Base-by-base conservation (phyloP, 1,284 basidiomycete species). In the Puccinia coronata region DNA sequence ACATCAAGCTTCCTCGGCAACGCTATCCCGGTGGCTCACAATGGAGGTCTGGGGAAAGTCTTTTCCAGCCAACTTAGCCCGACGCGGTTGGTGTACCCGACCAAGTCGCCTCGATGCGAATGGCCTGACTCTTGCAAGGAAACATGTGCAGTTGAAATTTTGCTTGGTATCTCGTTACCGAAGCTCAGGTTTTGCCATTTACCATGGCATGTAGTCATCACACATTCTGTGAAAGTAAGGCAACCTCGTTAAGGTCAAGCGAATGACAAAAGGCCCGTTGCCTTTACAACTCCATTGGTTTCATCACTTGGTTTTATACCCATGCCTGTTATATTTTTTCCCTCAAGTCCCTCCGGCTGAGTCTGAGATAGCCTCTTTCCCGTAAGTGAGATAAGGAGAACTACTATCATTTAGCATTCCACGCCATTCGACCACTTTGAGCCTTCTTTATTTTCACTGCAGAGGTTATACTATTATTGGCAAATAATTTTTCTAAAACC, bases 191-290 rank as follows among this genome's bases (percentile, higher is more conserved):
- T 14, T 70, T 49, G n/a, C 41, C 23, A 49, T 28, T 70, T 31
- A 28, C 43, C 43, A 71, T 34, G n/a, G 69, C 63, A 67, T 67
- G 18, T 31, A 31, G 67, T 49, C 67, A 70, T 47, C 20, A 25
- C n/a, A 51, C 34, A 39, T 34, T 16, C 1, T 31, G 28, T 36
- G 69, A n/a, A 16, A 53, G 69, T 39, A n/a, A 34, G 28, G 47
- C 47, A 71, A 53, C 51, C 43, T 34, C 43, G 20, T 49, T 14
- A 28, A 71, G 51, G 18, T 71, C 28, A 53, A n/a, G 47, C 43
- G 28, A 49, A 31, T 14, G 25, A 53, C 31, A 25, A 18, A 9
- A 47, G 28, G 12, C 43, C 1, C n/a, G 67, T 16, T 28, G 67
- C 20, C 43, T 51, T 49, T 9, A 23, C n/a, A 49, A 47, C 43